Percentiles rank a stretch among this genome's conserved stretches.
These are phyloP conservation scores for Acanthamoeba castellanii DNA, from an alignment of 208 protist species.

Conservation along the genomic window DNA sequence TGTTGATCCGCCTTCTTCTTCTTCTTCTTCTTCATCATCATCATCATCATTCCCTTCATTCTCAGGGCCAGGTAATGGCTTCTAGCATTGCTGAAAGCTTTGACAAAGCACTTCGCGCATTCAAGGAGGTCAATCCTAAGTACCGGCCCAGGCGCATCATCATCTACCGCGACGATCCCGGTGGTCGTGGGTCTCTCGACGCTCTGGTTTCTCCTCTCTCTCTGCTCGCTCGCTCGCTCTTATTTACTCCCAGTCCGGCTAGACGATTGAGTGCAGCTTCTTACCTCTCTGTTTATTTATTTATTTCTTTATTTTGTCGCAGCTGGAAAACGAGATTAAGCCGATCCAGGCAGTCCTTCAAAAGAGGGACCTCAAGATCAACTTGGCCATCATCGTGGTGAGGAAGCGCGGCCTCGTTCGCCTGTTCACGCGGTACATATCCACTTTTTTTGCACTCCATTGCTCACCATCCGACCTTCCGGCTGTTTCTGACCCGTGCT, in stretches of 20 bases:
- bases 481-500: too few relatives aligned
- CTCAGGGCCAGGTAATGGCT: neutral
- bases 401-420: slow-evolving; percentile 7
- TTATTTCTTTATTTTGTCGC: too few relatives aligned
- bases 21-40: too few relatives aligned
- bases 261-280: too few relatives aligned
- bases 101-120: neutral
- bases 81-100: neutral
- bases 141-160: neutral
- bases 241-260: too few relatives aligned
- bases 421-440: neutral
- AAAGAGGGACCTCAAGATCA: neutral
- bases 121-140: neutral
- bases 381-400: neutral
- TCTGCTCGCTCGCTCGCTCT: too few relatives aligned
- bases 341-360: too few relatives aligned
- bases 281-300: too few relatives aligned
- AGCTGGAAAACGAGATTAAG: too few relatives aligned
- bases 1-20: too few relatives aligned
- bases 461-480: neutral
- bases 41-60: neutral
- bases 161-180: neutral
- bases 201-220: neutral
- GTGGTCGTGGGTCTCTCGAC: neutral
- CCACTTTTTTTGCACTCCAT: neutral